Conservation (phyloP, 352 stramenopile species). For the Pseudoperonospora humuli region DNA sequence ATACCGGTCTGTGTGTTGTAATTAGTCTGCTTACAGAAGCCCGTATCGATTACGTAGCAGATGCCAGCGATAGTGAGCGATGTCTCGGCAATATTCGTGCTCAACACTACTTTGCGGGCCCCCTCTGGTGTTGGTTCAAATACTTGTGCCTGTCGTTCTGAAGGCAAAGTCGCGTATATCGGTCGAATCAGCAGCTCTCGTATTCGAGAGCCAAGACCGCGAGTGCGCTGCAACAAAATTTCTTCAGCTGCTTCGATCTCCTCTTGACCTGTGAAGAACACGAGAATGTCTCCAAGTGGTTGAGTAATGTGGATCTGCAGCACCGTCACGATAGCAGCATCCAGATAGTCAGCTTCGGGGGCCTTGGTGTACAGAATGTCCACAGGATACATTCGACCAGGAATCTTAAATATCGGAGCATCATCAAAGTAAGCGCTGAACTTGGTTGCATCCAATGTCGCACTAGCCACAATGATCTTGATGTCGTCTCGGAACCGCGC, state of each 20-base stretch:
- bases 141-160: slow-evolving; percentile 98
- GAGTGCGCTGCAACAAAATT: slow-evolving; percentile 90
- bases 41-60: slow-evolving; percentile 98
- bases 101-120: slow-evolving; percentile 97
- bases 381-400: slow-evolving; percentile 92
- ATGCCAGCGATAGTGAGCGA: slow-evolving; percentile 99
- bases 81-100: slow-evolving; percentile 99
- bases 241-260: slow-evolving; percentile 98
- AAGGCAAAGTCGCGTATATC: slow-evolving; percentile 98
- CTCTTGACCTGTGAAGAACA: slow-evolving; percentile 99
- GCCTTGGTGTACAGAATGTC: slow-evolving; percentile 98
- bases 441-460: slow-evolving; percentile 97
- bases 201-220: slow-evolving; percentile 94
- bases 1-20: slow-evolving; percentile 98
- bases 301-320: slow-evolving; percentile 99
- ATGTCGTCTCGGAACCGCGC: slow-evolving; percentile 93
- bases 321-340: slow-evolving; percentile 96
- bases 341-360: slow-evolving; percentile 98
- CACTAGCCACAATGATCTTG: slow-evolving; percentile 96
- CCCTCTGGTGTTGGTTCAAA: slow-evolving; percentile 96
- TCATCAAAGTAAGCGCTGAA: slow-evolving; percentile 99
- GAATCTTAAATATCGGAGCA: slow-evolving; percentile 98
- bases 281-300: slow-evolving; percentile 95
- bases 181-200: slow-evolving; percentile 97
- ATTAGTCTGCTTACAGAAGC: slow-evolving; percentile 99